Evolutionary conservation across 1,284 basidiomycete species (phyloP), one percentile per base, ranked within the genome.

Genomic region (Macrocystidia cucumis): DNA sequence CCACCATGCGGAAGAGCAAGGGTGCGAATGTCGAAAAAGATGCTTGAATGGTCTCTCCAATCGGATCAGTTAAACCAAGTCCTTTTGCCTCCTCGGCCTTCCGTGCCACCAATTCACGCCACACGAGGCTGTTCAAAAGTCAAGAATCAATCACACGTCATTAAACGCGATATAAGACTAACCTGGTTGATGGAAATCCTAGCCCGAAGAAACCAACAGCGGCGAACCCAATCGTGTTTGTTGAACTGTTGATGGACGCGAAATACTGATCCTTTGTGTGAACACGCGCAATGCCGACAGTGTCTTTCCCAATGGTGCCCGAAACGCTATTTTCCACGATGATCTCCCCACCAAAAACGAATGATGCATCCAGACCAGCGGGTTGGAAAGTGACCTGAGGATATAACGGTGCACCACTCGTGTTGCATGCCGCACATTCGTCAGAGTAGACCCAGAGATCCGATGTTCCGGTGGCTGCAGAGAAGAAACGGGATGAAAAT

Each of bases 271-370:
- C 46, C 16, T 54, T 43, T 24, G 71, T 41, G 2, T 48, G 48
- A 2, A 74, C 25, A 12, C 65, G 69, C 4, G 69, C 69, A 16
- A 77, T 37, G 16, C 54, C 51, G 1, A 72, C 61, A 0, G 44
- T 51, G 34, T 73, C 73, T 8, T 51, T 59, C 6, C 72, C 74
- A 14, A 77, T 60, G 4, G 57, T 42, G 0, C 75, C 75, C 27
- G 53, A 49, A 1, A 74, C 74, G 42, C 66, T 65, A 3, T 72
- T 75, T 2, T 69, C 72, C 1, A 70, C 72, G 11, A 38, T 45
- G 0, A 73, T 74, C 43, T 77, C 74, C 11, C 76, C 75, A n/a
- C n/a, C n/a, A 37, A 77, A 78, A 4, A 52, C 46, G n/a, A 78
- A 51, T 8, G 45, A 30, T 4, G 60, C 63, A 34, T 63, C 59